These are phyloP conservation scores for Penicillium freii DNA, from an alignment of 2,329 filamentous ascomycete genomes.

Conservation along the genomic window DNA sequence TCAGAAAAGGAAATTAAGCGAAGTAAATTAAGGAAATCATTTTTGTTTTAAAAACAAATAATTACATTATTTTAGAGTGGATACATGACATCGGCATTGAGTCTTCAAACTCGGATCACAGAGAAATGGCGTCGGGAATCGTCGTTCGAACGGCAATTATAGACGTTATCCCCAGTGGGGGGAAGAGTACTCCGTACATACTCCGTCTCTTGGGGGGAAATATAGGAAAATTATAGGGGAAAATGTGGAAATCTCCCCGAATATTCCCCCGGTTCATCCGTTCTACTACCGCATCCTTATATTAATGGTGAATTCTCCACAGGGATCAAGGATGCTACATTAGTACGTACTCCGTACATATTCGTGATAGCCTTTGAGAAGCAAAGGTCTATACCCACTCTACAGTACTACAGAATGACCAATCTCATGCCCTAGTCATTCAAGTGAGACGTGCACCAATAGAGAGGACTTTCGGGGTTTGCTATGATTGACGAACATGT, in stretches of 20 bases:
- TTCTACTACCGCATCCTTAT: slow-evolving; percentile 13
- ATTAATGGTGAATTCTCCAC: slow-evolving; percentile 11
- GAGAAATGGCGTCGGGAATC: neutral
- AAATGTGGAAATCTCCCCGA: neutral
- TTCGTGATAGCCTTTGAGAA: neutral
- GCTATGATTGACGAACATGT: neutral
- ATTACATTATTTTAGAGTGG: neutral
- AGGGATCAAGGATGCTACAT: slow-evolving; percentile 1
- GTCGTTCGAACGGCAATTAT: slow-evolving; percentile 3
- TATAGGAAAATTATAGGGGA: neutral
- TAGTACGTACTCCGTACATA: neutral
- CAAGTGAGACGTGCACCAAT: slow-evolving; percentile 7
- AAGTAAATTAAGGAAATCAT: no score
- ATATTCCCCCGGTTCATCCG: slow-evolving; percentile 11
- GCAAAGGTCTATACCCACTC: slow-evolving; percentile 1
- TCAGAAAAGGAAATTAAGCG: neutral
- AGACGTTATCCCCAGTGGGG: neutral
- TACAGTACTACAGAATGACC: slow-evolving; percentile 9
- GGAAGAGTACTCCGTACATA: neutral
- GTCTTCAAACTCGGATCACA: neutral
- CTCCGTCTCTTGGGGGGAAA: neutral
- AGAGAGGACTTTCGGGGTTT: slow-evolving; percentile 6
- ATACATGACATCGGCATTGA: neutral
- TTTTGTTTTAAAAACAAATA: neutral
- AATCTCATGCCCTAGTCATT: slow-evolving; percentile 13